phyloP scores from a whole-genome alignment of 768 basidiomycete genomes.

The Dentipellis sp. region DNA sequence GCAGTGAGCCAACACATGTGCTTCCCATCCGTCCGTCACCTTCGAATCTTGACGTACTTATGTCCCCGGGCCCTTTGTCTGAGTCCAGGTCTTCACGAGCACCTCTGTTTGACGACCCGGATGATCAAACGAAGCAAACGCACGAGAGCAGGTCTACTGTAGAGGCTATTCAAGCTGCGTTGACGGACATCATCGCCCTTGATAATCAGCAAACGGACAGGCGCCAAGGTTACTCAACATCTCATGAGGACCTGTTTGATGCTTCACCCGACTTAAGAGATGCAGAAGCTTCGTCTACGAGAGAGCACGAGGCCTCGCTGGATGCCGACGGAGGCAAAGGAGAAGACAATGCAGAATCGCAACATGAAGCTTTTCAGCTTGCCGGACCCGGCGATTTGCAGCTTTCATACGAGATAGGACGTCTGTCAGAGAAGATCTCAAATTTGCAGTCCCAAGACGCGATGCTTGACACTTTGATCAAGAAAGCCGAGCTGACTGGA shows the following conservation, averaged over 20 bases:
- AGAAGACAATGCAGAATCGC: slow-evolving; percentile 30
- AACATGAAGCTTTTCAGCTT: slow-evolving; percentile 52
- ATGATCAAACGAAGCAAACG: slow-evolving; percentile 47
- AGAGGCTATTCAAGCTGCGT: slow-evolving; percentile 93
- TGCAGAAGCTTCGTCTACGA: neutral
- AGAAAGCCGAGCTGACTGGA: slow-evolving; percentile 91
- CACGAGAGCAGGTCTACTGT: slow-evolving; percentile 72
- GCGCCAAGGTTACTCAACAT: neutral
- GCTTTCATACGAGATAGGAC: slow-evolving; percentile 76
- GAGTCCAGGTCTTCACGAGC: slow-evolving; percentile 50
- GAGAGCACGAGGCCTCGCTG: slow-evolving; percentile 8
- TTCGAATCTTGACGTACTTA: slow-evolving; percentile 73
- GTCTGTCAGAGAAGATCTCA: slow-evolving; percentile 65
- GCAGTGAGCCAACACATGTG: neutral
- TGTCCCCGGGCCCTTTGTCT: slow-evolving; percentile 55
- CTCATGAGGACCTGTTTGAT: slow-evolving; percentile 1
- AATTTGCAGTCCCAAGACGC: slow-evolving; percentile 74
- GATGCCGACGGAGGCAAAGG: slow-evolving; percentile 30
- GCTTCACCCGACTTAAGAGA: neutral
- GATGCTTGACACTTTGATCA: slow-evolving; percentile 81
- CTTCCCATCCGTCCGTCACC: slow-evolving; percentile 20
- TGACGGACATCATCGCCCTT: slow-evolving; percentile 91
- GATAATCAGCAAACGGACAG: slow-evolving; percentile 43
- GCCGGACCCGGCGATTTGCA: slow-evolving; percentile 88
- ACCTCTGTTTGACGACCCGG: slow-evolving; percentile 76